Conservation (phyloP, 352 stramenopile species). For the Pythium phragmitis region DNA sequence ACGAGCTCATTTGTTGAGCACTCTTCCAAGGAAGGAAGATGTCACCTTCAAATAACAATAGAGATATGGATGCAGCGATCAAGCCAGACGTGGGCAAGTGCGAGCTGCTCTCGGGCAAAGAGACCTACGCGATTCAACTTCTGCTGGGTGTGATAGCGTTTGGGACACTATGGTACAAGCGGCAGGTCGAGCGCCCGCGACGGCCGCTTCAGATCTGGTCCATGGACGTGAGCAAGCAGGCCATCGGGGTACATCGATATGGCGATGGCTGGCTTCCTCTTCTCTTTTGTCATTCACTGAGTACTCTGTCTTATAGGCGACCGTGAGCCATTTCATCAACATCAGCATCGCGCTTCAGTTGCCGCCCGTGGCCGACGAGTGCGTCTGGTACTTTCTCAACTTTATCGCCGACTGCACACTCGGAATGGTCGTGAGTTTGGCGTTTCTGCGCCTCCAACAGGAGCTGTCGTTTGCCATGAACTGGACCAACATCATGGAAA, state of each 20-base stretch:
- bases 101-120: slow-evolving; percentile 61
- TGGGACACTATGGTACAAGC: slow-evolving; percentile 82
- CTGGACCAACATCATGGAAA: slow-evolving; percentile 75
- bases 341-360: slow-evolving; percentile 66
- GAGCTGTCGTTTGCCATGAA: slow-evolving; percentile 72
- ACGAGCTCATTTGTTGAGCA: not conserved
- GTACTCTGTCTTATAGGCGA: slow-evolving; percentile 31
- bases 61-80: not conserved
- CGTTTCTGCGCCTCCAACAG: slow-evolving; percentile 72
- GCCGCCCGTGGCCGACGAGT: slow-evolving; percentile 79
- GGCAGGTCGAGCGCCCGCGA: slow-evolving; percentile 68
- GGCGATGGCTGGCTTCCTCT: not conserved
- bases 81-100: slow-evolving; percentile 28
- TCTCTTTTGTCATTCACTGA: not conserved
- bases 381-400: slow-evolving; percentile 87
- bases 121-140: slow-evolving; percentile 71
- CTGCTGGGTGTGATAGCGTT: slow-evolving; percentile 65
- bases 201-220: slow-evolving; percentile 73
- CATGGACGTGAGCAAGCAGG: slow-evolving; percentile 85
- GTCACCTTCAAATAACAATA: not conserved
- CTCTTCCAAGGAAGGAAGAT: not conserved
- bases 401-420: slow-evolving; percentile 80
- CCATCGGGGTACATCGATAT: slow-evolving; percentile 47
- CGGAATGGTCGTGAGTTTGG: slow-evolving; percentile 74
- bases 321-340: slow-evolving; percentile 70